Base-by-base conservation (phyloP, 495 filamentous ascomycete species). In the Pseudotulostoma volvatum region DNA sequence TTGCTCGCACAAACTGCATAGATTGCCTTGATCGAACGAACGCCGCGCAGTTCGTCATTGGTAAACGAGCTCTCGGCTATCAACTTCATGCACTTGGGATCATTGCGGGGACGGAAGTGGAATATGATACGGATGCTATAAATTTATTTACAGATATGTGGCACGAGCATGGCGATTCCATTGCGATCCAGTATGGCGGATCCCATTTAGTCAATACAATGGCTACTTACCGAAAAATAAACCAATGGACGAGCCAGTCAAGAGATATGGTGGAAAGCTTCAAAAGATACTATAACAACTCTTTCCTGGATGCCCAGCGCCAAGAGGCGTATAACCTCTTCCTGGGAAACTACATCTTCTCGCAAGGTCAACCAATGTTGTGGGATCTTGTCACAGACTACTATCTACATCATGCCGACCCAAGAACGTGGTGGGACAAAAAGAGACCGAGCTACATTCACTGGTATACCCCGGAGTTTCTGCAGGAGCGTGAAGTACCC, bases 261-360 rank as follows among this genome's bases (percentile, higher is more conserved):
- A 71, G 90, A 32, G 90, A 97, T 55, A 97, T 97, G 90, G 84
- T 97, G 7, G 90, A 97, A 57, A 93, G 84, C 55, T 95, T 97
- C 66, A 97, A 96, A 54, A 76, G 90, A 20, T 97, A 96, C 60
- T 97, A 97, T 60, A 93, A 96, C 56, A 97, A 97, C 55, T 94
- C 87, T 0, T 97, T 97, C 59, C 68, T 96, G 7, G 90, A 97
- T 55, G 81, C 81, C 14, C 90, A 96, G 52, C 75, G 90, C 31
- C 90, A 97, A 60, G 90, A 97, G 53, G 90, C 92, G 0, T 96
- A 96, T 54, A 97, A 97, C 43, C 73, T 97, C 15, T 97, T 97
- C 48, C 75, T 97, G 9, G 90, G 90, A 4, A 95, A 96, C 50
- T 97, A 96, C 57, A 90, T 84, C 33, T 96, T 81, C 49, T 61